These are phyloP conservation scores for Saccharomyces hybrid DNA, from an alignment of 1,139 yeast genomes.

Conservation along the genomic window DNA sequence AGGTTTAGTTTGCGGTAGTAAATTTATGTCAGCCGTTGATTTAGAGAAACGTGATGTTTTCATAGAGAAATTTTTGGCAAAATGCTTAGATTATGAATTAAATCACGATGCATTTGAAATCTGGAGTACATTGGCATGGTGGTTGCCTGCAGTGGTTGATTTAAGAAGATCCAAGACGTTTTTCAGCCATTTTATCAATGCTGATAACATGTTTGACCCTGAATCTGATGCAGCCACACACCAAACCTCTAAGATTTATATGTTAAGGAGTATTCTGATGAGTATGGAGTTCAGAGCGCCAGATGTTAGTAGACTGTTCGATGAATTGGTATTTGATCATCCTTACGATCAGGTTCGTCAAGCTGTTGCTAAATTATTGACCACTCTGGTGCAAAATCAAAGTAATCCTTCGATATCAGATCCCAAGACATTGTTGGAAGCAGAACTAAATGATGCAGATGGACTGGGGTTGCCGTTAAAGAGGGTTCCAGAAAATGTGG, in stretches of 20 bases:
- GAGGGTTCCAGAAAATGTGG: constrained; percentile 25
- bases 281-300: constrained; percentile 55
- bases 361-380: constrained; percentile 60
- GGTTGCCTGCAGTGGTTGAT: constrained; percentile 63
- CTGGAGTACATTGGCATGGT: constrained; percentile 75
- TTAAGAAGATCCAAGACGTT: constrained; percentile 57
- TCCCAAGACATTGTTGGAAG: constrained; percentile 39
- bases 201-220: constrained; percentile 43
- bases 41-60: constrained; percentile 41
- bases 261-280: constrained; percentile 49
- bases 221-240: constrained; percentile 58
- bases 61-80: constrained; percentile 38
- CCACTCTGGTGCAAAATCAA: constrained; percentile 47
- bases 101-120: constrained; percentile 70
- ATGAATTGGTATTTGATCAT: constrained; percentile 45
- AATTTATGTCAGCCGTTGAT: constrained; percentile 32
- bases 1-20: constrained; percentile 49
- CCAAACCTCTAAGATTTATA: constrained; percentile 53
- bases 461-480: constrained; percentile 35
- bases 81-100: constrained; percentile 51
- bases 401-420: constrained; percentile 44
- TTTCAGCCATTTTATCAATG: constrained; percentile 36
- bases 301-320: constrained; percentile 42
- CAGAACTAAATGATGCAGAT: constrained; percentile 31
- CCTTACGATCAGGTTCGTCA: constrained; percentile 73